These are phyloP conservation scores for Clonostachys sp. DNA, from an alignment of 2,329 filamentous ascomycete species.

Conservation along the genomic window DNA sequence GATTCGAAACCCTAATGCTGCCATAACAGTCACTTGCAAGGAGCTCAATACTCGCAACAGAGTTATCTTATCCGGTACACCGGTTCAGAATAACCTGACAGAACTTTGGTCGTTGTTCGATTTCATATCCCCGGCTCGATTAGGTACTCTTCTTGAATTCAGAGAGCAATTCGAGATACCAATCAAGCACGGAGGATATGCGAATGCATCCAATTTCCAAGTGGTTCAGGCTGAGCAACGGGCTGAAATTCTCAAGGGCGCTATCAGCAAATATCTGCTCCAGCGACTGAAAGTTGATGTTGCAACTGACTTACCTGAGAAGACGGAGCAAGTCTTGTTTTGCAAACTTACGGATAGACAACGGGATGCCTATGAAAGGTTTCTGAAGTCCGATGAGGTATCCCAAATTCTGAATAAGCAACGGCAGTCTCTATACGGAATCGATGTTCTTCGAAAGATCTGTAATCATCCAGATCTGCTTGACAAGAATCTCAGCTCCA, in stretches of 20 bases:
- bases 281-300: constrained; percentile 93
- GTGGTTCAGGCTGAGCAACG: constrained; percentile 93
- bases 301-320: constrained; percentile 87
- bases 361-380: constrained; percentile 73
- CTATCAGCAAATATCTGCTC: constrained; percentile 87
- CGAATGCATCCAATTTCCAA: constrained; percentile 89
- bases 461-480: constrained; percentile 94
- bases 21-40: constrained; percentile 93
- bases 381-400: constrained; percentile 80
- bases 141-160: constrained; percentile 89
- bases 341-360: constrained; percentile 82
- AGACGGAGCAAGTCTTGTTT: constrained; percentile 93
- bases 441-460: constrained; percentile 90
- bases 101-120: constrained; percentile 98
- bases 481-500: constrained; percentile 52
- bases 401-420: constrained; percentile 71
- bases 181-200: constrained; percentile 89
- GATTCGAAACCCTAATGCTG: constrained; percentile 93
- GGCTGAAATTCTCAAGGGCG: constrained; percentile 87
- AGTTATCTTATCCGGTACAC: constrained; percentile 91
- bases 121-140: constrained; percentile 93
- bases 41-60: constrained; percentile 86
- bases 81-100: constrained; percentile 93
- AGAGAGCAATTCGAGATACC: constrained; percentile 89
- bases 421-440: constrained; percentile 79